phyloP scores from a whole-genome alignment of 768 basidiomycete species.

The Leucogyrophana mollusca region DNA sequence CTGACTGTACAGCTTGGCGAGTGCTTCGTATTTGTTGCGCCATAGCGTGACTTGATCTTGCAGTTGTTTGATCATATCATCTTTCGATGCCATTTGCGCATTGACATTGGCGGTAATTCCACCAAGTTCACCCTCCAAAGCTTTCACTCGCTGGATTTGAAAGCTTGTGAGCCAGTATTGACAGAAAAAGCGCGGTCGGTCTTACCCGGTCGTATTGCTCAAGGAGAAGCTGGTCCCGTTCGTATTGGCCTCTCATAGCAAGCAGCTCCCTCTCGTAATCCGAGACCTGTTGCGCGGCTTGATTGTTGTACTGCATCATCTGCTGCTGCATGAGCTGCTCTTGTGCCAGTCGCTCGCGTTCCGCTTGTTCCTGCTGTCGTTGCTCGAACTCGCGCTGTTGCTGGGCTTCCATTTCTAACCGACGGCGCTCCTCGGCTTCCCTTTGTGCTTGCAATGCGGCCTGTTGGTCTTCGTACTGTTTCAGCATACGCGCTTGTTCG shows the following conservation, averaged over 20 bases:
- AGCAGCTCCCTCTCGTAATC: constrained; percentile 91
- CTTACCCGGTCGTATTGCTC: constrained; percentile 94
- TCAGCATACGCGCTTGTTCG: constrained; percentile 92
- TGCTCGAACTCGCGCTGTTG: constrained; percentile 89
- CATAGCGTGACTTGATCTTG: constrained; percentile 96
- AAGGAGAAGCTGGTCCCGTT: constrained; percentile 94
- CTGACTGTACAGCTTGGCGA: constrained; percentile 98
- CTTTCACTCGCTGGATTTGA: constrained; percentile 80
- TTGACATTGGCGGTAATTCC: constrained; percentile 74
- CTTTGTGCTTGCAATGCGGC: constrained; percentile 78
- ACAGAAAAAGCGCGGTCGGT: constrained; percentile 1
- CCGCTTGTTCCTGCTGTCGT: constrained; percentile 83
- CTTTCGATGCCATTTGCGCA: constrained; percentile 87
- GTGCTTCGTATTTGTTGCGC: constrained; percentile 98
- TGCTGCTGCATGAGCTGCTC: constrained; percentile 85
- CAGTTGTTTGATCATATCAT: constrained; percentile 91
- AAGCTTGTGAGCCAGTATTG: constrained; percentile 4
- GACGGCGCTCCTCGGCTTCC: constrained; percentile 80
- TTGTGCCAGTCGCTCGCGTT: constrained; percentile 84
- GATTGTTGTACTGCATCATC: constrained; percentile 76
- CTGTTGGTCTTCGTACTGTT: constrained; percentile 96
- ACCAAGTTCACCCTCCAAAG: constrained; percentile 84
- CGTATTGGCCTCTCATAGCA: constrained; percentile 94
- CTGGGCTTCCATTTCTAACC: constrained; percentile 71
- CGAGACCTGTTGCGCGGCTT: constrained; percentile 68